Evolutionary conservation across 2,329 filamentous ascomycete genomes (phyloP).

Genomic region (Fusarium sp.): DNA sequence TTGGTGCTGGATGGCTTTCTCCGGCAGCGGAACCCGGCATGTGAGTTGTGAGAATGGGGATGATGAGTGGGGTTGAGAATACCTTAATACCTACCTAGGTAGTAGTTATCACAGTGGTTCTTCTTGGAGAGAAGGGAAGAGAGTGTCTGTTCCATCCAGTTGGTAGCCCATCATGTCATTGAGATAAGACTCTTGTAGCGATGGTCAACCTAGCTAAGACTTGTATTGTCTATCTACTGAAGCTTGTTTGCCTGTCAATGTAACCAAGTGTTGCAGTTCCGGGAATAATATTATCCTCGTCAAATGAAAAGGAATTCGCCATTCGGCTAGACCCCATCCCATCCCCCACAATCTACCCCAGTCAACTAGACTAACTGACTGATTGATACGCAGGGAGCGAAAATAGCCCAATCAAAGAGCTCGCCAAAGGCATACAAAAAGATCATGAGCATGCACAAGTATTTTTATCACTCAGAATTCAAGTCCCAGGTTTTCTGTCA

Average conservation of each 20-base stretch:
- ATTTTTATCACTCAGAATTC: not conserved
- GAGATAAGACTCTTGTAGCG: not conserved
- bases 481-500: not conserved
- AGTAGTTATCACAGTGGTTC: not conserved
- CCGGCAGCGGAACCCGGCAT: slow-evolving; percentile 24
- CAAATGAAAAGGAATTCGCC: slow-evolving; percentile 9
- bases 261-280: not conserved
- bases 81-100: not conserved
- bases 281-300: slow-evolving; percentile 1
- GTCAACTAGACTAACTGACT: not conserved
- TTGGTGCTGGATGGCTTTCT: not conserved
- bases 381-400: slow-evolving; percentile 5
- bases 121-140: not conserved
- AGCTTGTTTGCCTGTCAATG: not conserved
- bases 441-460: not conserved
- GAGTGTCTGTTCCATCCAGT: not conserved
- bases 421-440: no score
- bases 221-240: not conserved
- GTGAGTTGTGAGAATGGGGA: not conserved
- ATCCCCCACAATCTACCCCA: slow-evolving; percentile 31
- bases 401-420: not conserved
- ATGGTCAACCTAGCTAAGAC: not conserved
- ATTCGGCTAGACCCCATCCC: slow-evolving; percentile 22
- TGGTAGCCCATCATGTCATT: not conserved
- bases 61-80: not conserved